Evolutionary conservation across 768 basidiomycete genomes (phyloP), one percentile per base, ranked within the genome.

Genomic region (Tulasnella calospora): DNA sequence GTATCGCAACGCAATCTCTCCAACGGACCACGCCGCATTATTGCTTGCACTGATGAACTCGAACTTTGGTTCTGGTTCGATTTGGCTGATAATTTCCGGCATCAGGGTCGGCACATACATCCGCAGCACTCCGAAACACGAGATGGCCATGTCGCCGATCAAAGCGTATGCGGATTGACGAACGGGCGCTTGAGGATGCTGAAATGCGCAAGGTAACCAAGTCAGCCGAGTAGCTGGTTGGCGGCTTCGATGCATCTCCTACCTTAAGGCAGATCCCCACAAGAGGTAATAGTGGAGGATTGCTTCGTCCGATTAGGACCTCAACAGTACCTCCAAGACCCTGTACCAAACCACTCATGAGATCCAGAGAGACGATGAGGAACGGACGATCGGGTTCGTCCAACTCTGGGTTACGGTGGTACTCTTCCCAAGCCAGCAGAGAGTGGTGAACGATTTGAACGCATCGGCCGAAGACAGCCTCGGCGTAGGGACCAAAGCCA

Each of bases 21-120:
- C 98, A 38, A 98, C 96, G n/a, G 95, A 96, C 98, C 98, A 99
- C 0, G 97, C 97, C 13, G 98, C 98, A 83, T 99, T 99, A 85
- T 99, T 99, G 84, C 95, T 96, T 7, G 97, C 98, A 81, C 95
- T 96, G 80, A 99, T 91, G 82, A 96, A 95, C 84, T 98, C 96
- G 41, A 92, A 88, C 82, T 94, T 94, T 0, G 97, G 98, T 82
- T 97, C 94, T 6, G 94, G 93, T 80, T 96, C 93, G 74, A 99
- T 92, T 82, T 99, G 96, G 55, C 89, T 85, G 80, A 94, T 93
- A 76, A 99, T 88, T 83, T 96, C 93, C 21, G 90, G 88, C 93
- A 99, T 96, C 83, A 99, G 92, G 38, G 90, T 90, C 0, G 94
- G 89, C 86, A 98, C 92, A 80, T 92, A 90, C 1, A 95, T 94